These are phyloP conservation scores for Globisporangium spinosum DNA, from an alignment of 352 stramenopile genomes.

Conservation along the genomic window DNA sequence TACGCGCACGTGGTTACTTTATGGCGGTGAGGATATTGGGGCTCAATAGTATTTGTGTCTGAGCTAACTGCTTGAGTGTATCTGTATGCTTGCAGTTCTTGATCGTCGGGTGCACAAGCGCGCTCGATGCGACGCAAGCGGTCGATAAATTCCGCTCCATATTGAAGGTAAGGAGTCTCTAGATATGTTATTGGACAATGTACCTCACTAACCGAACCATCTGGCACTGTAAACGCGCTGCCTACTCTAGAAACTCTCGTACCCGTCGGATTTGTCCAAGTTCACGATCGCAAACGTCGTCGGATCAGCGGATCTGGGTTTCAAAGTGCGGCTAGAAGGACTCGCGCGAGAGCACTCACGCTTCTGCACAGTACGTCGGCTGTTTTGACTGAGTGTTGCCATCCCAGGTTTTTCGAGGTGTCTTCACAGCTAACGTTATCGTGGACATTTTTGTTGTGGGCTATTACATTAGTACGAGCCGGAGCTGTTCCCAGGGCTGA, in stretches of 20 bases:
- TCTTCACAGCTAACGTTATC: neutral
- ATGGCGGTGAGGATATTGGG: neutral
- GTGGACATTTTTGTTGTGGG: neutral
- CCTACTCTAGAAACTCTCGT: slow-evolving; percentile 50
- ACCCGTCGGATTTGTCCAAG: slow-evolving; percentile 34
- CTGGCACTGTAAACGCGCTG: neutral
- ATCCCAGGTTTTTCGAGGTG: neutral
- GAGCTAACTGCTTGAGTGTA: neutral
- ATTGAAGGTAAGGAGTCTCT: slow-evolving; percentile 29
- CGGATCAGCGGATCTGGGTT: slow-evolving; percentile 89
- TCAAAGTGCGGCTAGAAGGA: slow-evolving; percentile 75
- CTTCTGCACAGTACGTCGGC: slow-evolving; percentile 57
- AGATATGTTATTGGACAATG: neutral
- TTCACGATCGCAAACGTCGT: slow-evolving; percentile 86
- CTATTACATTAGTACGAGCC: slow-evolving; percentile 88
- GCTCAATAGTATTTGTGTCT: neutral
- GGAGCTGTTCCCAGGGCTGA: slow-evolving; percentile 96
- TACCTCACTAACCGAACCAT: neutral
- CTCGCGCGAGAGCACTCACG: slow-evolving; percentile 51
- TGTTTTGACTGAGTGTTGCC: neutral
- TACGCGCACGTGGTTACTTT: slow-evolving; percentile 8
- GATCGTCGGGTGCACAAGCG: slow-evolving; percentile 46
- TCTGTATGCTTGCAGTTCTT: slow-evolving; percentile 41
- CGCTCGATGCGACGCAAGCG: slow-evolving; percentile 34
- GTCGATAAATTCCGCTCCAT: slow-evolving; percentile 57